Evolutionary conservation across 2,329 filamentous ascomycete genomes (phyloP), one percentile per base, ranked within the genome.

Genomic region (Ophiocordyceps camponoti-saundersi): DNA sequence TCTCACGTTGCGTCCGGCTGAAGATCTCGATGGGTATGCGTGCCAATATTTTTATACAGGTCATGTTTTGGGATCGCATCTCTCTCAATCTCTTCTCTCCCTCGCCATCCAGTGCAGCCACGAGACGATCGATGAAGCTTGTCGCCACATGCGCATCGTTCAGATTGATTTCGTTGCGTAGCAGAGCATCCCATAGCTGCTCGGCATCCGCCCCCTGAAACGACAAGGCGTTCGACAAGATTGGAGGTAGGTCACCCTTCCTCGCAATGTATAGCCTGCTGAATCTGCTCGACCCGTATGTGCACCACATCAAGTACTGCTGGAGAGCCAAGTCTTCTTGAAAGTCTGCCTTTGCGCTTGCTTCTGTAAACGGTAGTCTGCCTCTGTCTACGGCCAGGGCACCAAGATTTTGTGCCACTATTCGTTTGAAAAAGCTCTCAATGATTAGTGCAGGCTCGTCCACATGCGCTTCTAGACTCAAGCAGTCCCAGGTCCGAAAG

Each of bases 1-100:
- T 57, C 51, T 73, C 70, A 46, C 71, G 64, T 22, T 69, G 61
- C 21, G 58, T 56, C 16, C 68, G 69, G 16, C 58, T 62, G 10
- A 72, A 60, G 0, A 61, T 57, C 44, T 70, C 67, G 3, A 56
- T 50, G 0, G 67, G 66, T 20, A 65, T 50, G 23, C 51, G 52
- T 20, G 61, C 57, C 26, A 71, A 51, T 1, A 52, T 56, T 23
- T 53, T 56, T 3, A 66, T 60, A 54, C 56, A 60, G 16, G 57
- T 48, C 34, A 58, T 55, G 10, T 55, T 57, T 11, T 48, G 48
- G 26, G 58, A 56, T 12, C 52, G 55, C n/a, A 57, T 59, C 61
- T 60, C 63, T 13, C 50, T 50, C 50, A 18, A 40, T 11, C 59
- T 61, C 44, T 59, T 56, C 39, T 57, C 55, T 18, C 54, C 55